These are phyloP conservation scores for Penicillium janthinellum DNA, from an alignment of 2,329 filamentous ascomycete species.

Conservation along the genomic window DNA sequence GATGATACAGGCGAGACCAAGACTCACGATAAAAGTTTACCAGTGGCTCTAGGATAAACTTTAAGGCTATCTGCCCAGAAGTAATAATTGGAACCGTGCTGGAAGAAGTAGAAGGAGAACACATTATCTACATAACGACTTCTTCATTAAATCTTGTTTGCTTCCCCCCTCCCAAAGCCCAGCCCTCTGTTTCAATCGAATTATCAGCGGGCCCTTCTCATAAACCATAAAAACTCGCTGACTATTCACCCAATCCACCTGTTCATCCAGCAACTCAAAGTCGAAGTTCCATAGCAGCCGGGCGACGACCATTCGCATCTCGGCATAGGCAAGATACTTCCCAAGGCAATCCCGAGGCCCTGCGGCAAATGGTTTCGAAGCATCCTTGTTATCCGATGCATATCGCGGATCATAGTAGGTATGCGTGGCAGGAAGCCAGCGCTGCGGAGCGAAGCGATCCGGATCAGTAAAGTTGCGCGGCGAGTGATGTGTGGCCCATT, in stretches of 20 bases:
- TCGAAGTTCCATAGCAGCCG: conserved; percentile 8
- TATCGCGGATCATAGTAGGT: conserved; percentile 15
- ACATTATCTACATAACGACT: too few relatives aligned
- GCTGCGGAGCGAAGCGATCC: neutral
- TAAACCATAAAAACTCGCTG: conserved; percentile 1
- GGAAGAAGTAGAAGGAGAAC: too few relatives aligned
- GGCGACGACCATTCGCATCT: conserved; percentile 2
- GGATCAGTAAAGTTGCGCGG: neutral
- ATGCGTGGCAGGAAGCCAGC: neutral
- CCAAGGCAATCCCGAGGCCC: conserved; percentile 33
- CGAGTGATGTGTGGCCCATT: neutral
- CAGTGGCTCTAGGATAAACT: too few relatives aligned
- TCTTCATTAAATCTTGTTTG: neutral
- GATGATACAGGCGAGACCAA: too few relatives aligned
- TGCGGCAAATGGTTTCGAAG: conserved; percentile 29
- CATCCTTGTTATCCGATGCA: conserved; percentile 32
- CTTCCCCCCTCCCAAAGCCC: neutral
- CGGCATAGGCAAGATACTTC: conserved; percentile 5
- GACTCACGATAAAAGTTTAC: too few relatives aligned
- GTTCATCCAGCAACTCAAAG: neutral
- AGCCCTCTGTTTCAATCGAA: conserved; percentile 4
- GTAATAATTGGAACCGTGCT: too few relatives aligned
- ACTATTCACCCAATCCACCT: neutral
- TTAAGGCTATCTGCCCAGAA: too few relatives aligned
- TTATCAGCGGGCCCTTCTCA: conserved; percentile 2